Base-by-base conservation (phyloP, 352 stramenopile genomes). In the Phytophthora rubi region DNA sequence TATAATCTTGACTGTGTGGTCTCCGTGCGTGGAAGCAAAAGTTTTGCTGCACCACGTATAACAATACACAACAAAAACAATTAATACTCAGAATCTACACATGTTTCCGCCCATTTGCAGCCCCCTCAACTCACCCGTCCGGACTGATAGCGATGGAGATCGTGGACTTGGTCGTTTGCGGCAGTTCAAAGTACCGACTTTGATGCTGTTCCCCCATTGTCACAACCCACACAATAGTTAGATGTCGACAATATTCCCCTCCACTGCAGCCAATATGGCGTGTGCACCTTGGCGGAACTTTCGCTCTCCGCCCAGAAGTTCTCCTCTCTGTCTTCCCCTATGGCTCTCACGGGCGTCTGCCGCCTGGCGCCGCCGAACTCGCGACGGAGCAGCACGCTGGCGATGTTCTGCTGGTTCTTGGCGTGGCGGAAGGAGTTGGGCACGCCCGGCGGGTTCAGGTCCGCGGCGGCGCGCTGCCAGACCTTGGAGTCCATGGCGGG, bases 1-100 rank as follows among this genome's bases (percentile, higher is more conserved):
- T 51, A 98, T 97, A 56, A 99, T 98, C 83, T 99, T 99, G 67
- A 99, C 94, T 4, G 97, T 99, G 76, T 99, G 97, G 78, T 99
- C 97, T 39, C 97, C 97, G 72, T 99, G 98, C 0, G 98, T 99
- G 3, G 95, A 99, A 28, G 97, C 97, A 80, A 99, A 97, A 9
- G 84, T 94, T 82, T 94, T 94, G 52, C 89, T 95, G 61, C 33
- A 62, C 13, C 33, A 30, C 35, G 35, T n/a, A 44, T 16, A 44
- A 16, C 35, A 16, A 44, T 16, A 42, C 35, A 42, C 35, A 44
- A n/a, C 4, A 44, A 44, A 44, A 44, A 16, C 4, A 44, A 44
- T 44, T 44, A 44, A 44, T 44, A 44, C 12, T 44, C 35, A 44
- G 35, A 44, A 16, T n/a, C 12, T n/a, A 44, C 10, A 44, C 35